phyloP scores from a whole-genome alignment of 257 asterid species.

The Primulina tabacum region DNA sequence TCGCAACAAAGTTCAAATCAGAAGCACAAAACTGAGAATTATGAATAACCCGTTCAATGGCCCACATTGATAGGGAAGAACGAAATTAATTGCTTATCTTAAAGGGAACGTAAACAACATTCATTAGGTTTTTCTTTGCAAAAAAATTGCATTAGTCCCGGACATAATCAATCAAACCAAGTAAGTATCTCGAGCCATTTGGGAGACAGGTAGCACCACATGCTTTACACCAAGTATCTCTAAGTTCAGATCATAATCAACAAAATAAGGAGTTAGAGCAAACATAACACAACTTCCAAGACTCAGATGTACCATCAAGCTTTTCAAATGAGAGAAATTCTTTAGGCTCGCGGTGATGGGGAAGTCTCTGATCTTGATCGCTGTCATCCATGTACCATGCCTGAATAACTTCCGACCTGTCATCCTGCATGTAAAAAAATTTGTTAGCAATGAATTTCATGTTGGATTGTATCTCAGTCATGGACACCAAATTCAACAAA shows the following conservation, averaged over 20 bases:
- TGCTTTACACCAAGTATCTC: not conserved
- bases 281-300: not conserved
- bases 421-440: constrained; percentile 48
- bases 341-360: constrained; percentile 80
- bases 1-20: constrained; percentile 17
- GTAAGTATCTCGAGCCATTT: not conserved
- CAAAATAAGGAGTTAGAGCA: not conserved
- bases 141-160: not conserved
- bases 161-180: not conserved
- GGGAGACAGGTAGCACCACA: not conserved
- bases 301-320: constrained; percentile 59
- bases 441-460: not conserved
- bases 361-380: constrained; percentile 85
- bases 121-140: no score
- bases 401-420: constrained; percentile 67
- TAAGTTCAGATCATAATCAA: not conserved
- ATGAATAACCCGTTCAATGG: constrained; percentile 8
- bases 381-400: constrained; percentile 99
- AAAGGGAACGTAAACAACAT: not conserved
- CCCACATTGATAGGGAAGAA: not conserved
- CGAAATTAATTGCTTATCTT: not conserved
- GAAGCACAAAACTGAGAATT: constrained; percentile 9
- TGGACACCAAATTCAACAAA: not conserved
- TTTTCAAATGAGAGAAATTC: constrained; percentile 80
- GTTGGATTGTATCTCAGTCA: not conserved